Conservation (phyloP, 148 eudicot genomes). For the Gaultheria prostrata region DNA sequence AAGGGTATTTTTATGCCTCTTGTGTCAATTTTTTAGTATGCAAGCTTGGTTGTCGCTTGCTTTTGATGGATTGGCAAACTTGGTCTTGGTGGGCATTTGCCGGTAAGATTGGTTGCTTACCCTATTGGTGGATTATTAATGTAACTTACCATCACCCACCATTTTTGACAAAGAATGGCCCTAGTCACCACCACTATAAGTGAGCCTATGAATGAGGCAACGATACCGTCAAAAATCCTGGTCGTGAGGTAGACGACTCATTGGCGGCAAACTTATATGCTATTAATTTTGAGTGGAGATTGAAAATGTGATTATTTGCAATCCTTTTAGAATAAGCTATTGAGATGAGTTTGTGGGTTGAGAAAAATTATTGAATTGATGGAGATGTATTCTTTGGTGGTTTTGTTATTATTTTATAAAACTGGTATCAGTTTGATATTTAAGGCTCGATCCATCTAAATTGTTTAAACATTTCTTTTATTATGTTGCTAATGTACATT, state of each 20-base stretch:
- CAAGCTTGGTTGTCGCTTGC: too few species aligned
- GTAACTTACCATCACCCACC: background rate
- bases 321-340: background rate
- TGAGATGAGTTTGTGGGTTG: background rate
- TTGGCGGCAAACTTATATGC: background rate
- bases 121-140: background rate
- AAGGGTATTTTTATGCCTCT: too few species aligned
- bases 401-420: too few species aligned
- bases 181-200: background rate
- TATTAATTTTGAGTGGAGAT: background rate
- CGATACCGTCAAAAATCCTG: background rate
- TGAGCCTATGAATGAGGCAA: background rate
- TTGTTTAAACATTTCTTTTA: background rate
- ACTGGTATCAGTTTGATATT: background rate
- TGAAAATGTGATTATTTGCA: background rate
- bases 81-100: background rate
- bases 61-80: background rate
- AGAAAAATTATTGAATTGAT: background rate
- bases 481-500: background rate
- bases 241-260: background rate
- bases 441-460: background rate
- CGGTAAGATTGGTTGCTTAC: background rate
- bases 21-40: too few species aligned
- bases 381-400: too few species aligned
- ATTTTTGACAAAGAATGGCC: background rate